Evolutionary conservation across 176 grass and related monocot genomes (phyloP).

Genomic region (Triticum dicoccoides): DNA sequence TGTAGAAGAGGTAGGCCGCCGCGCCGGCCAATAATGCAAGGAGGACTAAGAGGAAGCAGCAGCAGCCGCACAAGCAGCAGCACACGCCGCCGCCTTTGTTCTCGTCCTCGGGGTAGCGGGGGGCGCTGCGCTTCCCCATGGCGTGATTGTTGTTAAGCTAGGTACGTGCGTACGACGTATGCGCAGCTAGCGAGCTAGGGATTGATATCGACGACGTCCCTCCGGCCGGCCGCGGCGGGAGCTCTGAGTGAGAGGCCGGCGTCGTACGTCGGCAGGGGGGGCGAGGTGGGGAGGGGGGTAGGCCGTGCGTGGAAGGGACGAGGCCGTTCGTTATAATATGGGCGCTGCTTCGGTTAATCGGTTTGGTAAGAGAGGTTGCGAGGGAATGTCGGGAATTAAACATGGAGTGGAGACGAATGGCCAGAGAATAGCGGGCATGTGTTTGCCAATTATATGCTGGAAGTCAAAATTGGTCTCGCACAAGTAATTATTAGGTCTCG

Average conservation of each 20-base stretch:
- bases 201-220: conserved; percentile 7
- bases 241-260: conserved; percentile 25
- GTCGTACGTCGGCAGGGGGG: conserved; percentile 16
- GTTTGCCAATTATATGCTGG: conserved; percentile 19
- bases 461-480: conserved; percentile 10
- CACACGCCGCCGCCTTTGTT: conserved; percentile 34
- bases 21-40: conserved; percentile 18
- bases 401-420: background rate
- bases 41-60: conserved; percentile 66
- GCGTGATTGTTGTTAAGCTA: background rate
- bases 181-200: background rate
- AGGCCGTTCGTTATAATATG: conserved; percentile 11
- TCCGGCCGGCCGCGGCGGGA: conserved; percentile 29
- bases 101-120: conserved; percentile 46
- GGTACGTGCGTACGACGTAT: background rate
- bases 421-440: background rate
- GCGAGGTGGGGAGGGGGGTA: background rate
- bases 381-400: conserved; percentile 16
- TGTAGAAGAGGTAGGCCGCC: conserved; percentile 28
- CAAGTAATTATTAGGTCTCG: background rate
- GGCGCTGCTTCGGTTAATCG: background rate
- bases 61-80: conserved; percentile 58
- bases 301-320: conserved; percentile 11
- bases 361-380: conserved; percentile 8
- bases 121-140: conserved; percentile 55